These are phyloP conservation scores for Solanum chilense DNA, from an alignment of 257 asterid species.

Conservation along the genomic window DNA sequence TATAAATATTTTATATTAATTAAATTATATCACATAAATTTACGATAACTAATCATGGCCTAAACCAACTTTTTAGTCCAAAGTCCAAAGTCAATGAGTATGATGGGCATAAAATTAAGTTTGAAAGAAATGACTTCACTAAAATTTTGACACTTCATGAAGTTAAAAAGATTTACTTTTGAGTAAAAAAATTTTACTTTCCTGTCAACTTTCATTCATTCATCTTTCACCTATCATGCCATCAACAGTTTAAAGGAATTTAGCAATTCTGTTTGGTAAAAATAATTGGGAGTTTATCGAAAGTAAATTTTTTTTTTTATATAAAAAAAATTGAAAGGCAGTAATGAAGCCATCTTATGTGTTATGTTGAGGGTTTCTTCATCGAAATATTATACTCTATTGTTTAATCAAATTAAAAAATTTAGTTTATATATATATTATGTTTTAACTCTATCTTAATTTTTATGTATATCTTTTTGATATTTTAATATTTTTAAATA, in stretches of 20 bases:
- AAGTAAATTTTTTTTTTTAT: background rate
- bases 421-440: no score
- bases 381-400: background rate
- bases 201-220: background rate
- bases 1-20: background rate
- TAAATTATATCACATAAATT: background rate
- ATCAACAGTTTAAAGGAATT: background rate
- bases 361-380: background rate
- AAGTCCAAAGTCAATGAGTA: background rate
- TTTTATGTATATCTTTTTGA: background rate
- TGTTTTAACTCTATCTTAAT: no score
- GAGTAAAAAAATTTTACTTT: background rate
- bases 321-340: background rate
- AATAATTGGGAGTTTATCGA: rapidly evolving
- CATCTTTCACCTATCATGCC: background rate
- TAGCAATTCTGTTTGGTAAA: background rate
- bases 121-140: background rate
- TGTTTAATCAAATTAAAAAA: no score
- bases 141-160: background rate
- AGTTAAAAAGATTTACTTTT: background rate
- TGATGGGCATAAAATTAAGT: background rate
- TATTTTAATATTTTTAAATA: no score
- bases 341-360: background rate
- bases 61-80: background rate
- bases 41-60: background rate